Evolutionary conservation across 192 early-diverging fungal species (phyloP), one percentile per base, ranked within the genome.

Genomic region (Backusella tuberculispora): DNA sequence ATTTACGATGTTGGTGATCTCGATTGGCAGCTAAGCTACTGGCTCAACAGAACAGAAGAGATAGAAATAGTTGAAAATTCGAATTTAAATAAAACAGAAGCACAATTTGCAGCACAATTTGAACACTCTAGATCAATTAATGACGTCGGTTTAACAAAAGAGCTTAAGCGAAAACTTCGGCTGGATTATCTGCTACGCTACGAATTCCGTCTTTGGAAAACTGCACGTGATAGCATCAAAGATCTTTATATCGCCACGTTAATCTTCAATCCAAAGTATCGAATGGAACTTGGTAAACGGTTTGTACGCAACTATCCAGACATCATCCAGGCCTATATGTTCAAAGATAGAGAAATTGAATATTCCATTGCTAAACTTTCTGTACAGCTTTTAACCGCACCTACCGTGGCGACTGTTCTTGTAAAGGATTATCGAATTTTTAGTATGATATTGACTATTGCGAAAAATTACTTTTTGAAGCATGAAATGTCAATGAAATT

Each of bases 351-450:
- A 34, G 95, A 95, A 37, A 89, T 90, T 3, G 95, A 96, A 70
- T 89, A 94, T 63, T 96, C 95, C 1, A 90, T 98, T 69, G 89
- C 95, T 19, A 88, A 91, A 21, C 91, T 97, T 43, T 95, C 96
- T 0, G 95, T 99, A 12, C 97, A 99, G 80, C 79, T 98, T 12
- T 95, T 97, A 77, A 97, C 98, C 2, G 92, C 96, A 0, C 95
- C 96, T 0, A 95, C 94, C 3, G 90, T 98, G 53, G 92, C 95
- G 4, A 85, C 90, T 6, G 86, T 94, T 73, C 83, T 99, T 24
- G 89, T 94, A 3, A 87, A 87, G 68, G 78, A 93, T 76, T 90
- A 97, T 69, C 86, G 88, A 24, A 91, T 97, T 63, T 83, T 96
- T 78, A 85, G 88, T 46, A 92, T 91, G 47, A 88, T 97, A 9